Evolutionary conservation across 257 asterid species (phyloP), one percentile per base, ranked within the genome.

Genomic region (Jacaranda mimosifolia): DNA sequence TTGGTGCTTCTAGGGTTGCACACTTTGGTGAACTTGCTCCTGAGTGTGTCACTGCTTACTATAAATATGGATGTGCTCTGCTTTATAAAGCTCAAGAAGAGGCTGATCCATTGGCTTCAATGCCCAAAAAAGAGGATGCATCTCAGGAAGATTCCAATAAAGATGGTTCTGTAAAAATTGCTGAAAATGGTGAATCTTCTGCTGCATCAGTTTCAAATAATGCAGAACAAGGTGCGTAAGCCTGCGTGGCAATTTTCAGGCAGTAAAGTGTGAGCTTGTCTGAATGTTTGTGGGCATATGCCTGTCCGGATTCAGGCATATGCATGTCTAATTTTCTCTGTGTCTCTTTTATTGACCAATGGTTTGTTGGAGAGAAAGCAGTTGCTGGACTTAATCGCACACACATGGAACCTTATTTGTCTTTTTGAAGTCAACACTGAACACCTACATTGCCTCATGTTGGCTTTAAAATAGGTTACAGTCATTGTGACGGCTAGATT

Each of bases 11-110:
- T 65, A 96, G 98, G 95, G 97, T 82, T 82, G 80, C 86, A 19
- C 92, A 82, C 83, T 89, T 85, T 65, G 98, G 99, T 60, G 99
- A 96, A 78, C 98, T 96, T 72, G 88, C 97, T 78, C 96, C 96
- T 36, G 94, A 91, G 72, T 96, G 99, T 80, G 87, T 87, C 77
- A 72, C 81, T 76, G 88, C 99, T 26, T 93, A 96, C 86, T 93
- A 90, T 83, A 90, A 92, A 81, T 96, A 90, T 83, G 84, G 86
- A 51, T 62, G 86, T 36, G 84, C 86, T 13, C 77, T 83, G 76
- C 86, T 96, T 56, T 85, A 80, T 84, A 96, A 96, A 88, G 96
- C 99, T 63, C 99, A 87, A 83, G 91, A 85, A 38, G 99, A 96
- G 85, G 87, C 98, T 58, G 98, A 96, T 83, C 99, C 98, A 60